Base-by-base conservation (phyloP, 306 rosid genomes). In the Acacia acuminata region DNA sequence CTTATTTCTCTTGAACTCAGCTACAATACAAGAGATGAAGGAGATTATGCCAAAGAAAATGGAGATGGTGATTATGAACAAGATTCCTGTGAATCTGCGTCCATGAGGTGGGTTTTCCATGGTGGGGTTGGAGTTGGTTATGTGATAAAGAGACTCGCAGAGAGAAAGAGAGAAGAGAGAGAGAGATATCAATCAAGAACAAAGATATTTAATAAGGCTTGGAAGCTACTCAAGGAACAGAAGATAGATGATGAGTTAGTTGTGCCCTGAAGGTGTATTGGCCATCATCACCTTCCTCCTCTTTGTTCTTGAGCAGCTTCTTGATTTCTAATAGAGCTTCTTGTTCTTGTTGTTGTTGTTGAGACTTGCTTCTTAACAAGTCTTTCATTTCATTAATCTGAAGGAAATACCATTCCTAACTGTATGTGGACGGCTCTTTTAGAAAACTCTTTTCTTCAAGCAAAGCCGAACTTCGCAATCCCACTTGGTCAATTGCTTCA, bases 1-100 rank as follows among this genome's bases (percentile, higher is more conserved):
- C 97, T 88, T 88, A 40, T 90, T 84, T 81, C 92, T 90, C 88
- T 83, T 86, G 25, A 84, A 63, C 82, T 92, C 98, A 0, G 98
- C 96, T 38, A 78, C 90, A 81, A 93, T 80, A 83, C 98, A 96
- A 20, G 89, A 88, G n/a, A 80, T 10, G 83, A 85, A 88, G 82
- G 99, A 89, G 48, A 87, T 71, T 34, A 93, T 56, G 48, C 93
- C 96, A 43, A 92, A 91, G n/a, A 83, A 82, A 84, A 85, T 87
- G 69, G 85, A 86, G 75, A 84, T 20, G 53, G 89, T 63, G 34
- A 88, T 25, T 63, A 79, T 74, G 76, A 90, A 68, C 38, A 90
- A 71, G 48, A 81, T 69, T 36, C 86, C 32, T 38, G 81, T 32
- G 45, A 85, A 75, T 79, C 83, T 86, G 72, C 42, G 82, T 80